Evolutionary conservation across 352 stramenopile species (phyloP).

Genomic region (Globisporangium carolinianum): DNA sequence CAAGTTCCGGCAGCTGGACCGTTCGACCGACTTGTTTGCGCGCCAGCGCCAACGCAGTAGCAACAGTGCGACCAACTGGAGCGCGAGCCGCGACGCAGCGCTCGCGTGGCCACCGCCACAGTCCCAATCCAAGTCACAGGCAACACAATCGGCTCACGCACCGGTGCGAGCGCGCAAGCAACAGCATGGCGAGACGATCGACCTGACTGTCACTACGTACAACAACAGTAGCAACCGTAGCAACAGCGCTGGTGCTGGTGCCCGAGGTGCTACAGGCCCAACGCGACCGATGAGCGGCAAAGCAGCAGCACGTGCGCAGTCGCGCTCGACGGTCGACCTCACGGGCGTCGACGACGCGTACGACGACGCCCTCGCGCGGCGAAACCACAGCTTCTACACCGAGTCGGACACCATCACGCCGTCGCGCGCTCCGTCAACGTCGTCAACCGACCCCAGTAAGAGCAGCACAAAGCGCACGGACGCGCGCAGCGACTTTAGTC

Average conservation of each 20-base stretch:
- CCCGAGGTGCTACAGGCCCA: background rate
- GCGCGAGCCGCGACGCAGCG: background rate
- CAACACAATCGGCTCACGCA: too few relatives aligned
- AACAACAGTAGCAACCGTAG: background rate
- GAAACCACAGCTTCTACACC: constrained; percentile 68
- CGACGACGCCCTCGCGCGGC: constrained; percentile 31
- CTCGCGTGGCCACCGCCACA: too few relatives aligned
- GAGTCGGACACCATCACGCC: constrained; percentile 44
- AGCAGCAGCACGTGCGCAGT: constrained; percentile 45
- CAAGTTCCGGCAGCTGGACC: constrained; percentile 62
- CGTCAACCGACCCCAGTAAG: constrained; percentile 17
- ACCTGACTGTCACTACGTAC: constrained; percentile 8
- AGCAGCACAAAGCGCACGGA: constrained; percentile 1
- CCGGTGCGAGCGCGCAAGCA: constrained; percentile 8
- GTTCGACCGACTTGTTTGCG: constrained; percentile 43
- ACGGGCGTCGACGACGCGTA: constrained; percentile 34
- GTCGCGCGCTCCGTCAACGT: constrained; percentile 13
- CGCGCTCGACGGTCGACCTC: constrained; percentile 31
- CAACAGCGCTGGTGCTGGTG: too few relatives aligned
- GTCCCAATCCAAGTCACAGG: too few relatives aligned
- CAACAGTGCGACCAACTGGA: background rate
- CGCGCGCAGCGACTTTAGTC: constrained; percentile 30
- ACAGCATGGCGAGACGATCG: constrained; percentile 6
- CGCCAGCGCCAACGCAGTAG: background rate
- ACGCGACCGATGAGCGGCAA: constrained; percentile 52